Conservation (phyloP, 164 flowering plant genomes). For the Saururus chinensis region DNA sequence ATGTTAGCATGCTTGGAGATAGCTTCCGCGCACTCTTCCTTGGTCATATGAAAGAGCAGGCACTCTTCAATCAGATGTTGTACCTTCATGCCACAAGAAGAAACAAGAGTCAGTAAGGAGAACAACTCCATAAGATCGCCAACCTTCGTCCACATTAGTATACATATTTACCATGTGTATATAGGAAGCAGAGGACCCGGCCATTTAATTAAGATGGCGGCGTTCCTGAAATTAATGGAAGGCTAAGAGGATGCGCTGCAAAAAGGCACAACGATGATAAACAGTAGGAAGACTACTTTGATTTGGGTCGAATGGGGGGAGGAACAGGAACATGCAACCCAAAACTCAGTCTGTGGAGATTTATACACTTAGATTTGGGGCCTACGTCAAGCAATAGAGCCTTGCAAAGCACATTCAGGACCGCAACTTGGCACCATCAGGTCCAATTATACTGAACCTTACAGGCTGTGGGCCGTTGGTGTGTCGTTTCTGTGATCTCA, state of each 20-base stretch:
- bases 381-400: no score
- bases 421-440: no score
- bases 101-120: neutral
- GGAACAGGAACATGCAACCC: no score
- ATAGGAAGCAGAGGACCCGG: constrained; percentile 5
- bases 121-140: neutral
- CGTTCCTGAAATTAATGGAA: neutral
- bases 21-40: constrained; percentile 85
- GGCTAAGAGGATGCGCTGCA: neutral
- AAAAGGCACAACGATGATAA: neutral
- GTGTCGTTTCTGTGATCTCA: no score
- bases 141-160: no score
- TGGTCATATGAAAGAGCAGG: constrained; percentile 60
- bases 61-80: constrained; percentile 89
- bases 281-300: no score
- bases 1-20: constrained; percentile 78
- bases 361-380: no score
- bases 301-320: no score
- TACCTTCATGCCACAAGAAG: constrained; percentile 30
- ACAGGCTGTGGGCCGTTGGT: no score
- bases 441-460: no score
- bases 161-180: constrained; percentile 1
- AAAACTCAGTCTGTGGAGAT: no score
- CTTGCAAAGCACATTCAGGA: no score
- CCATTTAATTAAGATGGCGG: neutral